phyloP scores from a whole-genome alignment of 2,329 filamentous ascomycete genomes.

The Claviceps spartinae region DNA sequence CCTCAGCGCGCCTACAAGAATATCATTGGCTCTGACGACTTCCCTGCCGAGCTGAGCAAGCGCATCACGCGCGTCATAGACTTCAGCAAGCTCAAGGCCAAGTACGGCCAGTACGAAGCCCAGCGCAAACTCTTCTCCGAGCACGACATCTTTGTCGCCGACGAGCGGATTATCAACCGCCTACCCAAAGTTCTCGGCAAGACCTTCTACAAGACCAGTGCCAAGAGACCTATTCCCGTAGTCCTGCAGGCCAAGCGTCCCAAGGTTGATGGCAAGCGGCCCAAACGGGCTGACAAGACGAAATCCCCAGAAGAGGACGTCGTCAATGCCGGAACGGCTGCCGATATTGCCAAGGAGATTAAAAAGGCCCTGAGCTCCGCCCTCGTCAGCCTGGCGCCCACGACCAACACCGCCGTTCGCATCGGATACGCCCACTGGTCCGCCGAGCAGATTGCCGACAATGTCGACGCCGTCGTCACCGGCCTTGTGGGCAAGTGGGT shows the following conservation, averaged over 20 bases:
- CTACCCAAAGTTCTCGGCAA: slow-evolving; percentile 76
- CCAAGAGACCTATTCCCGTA: slow-evolving; percentile 79
- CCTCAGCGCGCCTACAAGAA: slow-evolving; percentile 84
- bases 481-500: slow-evolving; percentile 67
- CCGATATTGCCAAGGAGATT: slow-evolving; percentile 67
- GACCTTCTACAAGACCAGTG: slow-evolving; percentile 73
- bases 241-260: slow-evolving; percentile 49
- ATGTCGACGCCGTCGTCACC: slow-evolving; percentile 58
- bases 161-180: slow-evolving; percentile 66
- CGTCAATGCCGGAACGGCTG: slow-evolving; percentile 38
- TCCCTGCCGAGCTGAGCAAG: slow-evolving; percentile 51
- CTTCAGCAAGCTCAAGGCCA: slow-evolving; percentile 62
- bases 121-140: slow-evolving; percentile 71
- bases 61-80: slow-evolving; percentile 68
- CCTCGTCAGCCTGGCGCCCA: slow-evolving; percentile 65
- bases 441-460: slow-evolving; percentile 64
- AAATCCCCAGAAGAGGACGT: slow-evolving; percentile 14
- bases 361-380: slow-evolving; percentile 64
- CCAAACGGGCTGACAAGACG: slow-evolving; percentile 37
- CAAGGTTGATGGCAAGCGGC: slow-evolving; percentile 45
- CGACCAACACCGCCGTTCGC: slow-evolving; percentile 66
- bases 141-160: slow-evolving; percentile 87
- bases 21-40: slow-evolving; percentile 59
- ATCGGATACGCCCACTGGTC: slow-evolving; percentile 66
- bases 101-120: slow-evolving; percentile 80